These are phyloP conservation scores for Trichosporon sp. DNA, from an alignment of 1,284 basidiomycete species.

Conservation along the genomic window DNA sequence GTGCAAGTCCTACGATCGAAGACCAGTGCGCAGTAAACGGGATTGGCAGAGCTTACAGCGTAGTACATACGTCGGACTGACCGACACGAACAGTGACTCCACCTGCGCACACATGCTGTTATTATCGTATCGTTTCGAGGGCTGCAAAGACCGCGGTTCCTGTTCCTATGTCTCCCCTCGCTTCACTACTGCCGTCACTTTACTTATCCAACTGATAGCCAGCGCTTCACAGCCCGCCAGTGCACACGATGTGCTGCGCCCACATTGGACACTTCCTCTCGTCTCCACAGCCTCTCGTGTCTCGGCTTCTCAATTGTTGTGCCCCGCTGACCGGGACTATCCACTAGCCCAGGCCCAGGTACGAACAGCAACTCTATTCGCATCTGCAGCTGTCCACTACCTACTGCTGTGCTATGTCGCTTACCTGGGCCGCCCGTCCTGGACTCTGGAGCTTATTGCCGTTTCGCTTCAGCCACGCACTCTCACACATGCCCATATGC, in stretches of 20 bases:
- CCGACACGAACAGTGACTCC: too few species aligned
- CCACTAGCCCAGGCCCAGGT: background rate
- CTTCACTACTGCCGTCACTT: background rate
- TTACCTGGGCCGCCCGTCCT: background rate
- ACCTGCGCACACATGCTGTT: background rate
- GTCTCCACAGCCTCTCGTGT: background rate
- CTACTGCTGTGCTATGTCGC: background rate
- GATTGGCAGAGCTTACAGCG: background rate
- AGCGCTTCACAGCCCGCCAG: background rate
- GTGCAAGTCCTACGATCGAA: background rate
- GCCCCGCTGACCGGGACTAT: slow-evolving; percentile 5
- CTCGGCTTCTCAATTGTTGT: background rate
- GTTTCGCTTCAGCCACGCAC: slow-evolving; percentile 18
- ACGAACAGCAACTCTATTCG: background rate
- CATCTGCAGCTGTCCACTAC: background rate
- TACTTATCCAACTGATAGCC: background rate
- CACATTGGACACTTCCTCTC: background rate
- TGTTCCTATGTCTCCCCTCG: background rate
- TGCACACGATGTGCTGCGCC: background rate
- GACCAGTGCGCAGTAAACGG: too few species aligned
- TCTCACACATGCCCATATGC: slow-evolving; percentile 8
- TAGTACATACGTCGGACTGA: background rate
- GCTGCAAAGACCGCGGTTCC: background rate
- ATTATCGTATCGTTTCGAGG: background rate
- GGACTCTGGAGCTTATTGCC: slow-evolving; percentile 10